Percentiles rank a stretch among this genome's conserved stretches.
Conservation (phyloP, 768 basidiomycete genomes). For the Hypholoma fasciculare region DNA sequence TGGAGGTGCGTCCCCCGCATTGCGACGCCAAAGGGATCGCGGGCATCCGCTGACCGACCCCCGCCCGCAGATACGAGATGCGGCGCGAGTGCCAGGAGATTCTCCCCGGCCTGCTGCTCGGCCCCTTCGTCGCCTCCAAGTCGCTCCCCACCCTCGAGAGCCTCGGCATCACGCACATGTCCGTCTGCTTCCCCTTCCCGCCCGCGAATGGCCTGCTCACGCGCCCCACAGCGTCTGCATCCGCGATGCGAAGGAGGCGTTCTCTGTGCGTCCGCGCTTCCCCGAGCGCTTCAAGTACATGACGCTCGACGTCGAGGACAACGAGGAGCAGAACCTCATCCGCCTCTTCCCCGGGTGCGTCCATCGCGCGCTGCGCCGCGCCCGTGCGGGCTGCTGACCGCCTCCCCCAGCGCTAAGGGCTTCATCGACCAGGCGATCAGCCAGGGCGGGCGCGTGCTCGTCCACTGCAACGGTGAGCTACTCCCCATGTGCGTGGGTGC, state of each 20-base stretch:
- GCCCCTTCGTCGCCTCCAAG: constrained; percentile 89
- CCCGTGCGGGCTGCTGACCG: background rate
- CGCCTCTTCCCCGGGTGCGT: constrained; percentile 82
- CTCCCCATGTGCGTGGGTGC: background rate
- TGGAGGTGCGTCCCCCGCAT: constrained; percentile 59
- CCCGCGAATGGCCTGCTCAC: constrained; percentile 7
- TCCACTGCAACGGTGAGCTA: constrained; percentile 82
- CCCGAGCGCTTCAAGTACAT: constrained; percentile 77
- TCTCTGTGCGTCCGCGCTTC: constrained; percentile 86
- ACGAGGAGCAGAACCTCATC: constrained; percentile 94
- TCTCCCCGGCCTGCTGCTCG: constrained; percentile 76
- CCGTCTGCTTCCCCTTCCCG: constrained; percentile 16
- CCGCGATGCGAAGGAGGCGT: constrained; percentile 86
- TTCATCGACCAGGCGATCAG: constrained; percentile 73
- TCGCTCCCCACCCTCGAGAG: constrained; percentile 65
- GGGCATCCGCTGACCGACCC: constrained; percentile 6
- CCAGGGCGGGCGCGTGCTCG: constrained; percentile 72
- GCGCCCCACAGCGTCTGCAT: constrained; percentile 69
- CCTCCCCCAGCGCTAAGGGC: constrained; percentile 58
- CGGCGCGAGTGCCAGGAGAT: constrained; percentile 94
- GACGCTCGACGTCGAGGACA: constrained; percentile 86
- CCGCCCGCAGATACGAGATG: constrained; percentile 80
- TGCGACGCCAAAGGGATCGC: background rate
- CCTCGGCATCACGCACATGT: constrained; percentile 86
- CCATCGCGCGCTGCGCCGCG: background rate